Base-by-base conservation (phyloP, 768 basidiomycete species). In the Tremella fuciformis region DNA sequence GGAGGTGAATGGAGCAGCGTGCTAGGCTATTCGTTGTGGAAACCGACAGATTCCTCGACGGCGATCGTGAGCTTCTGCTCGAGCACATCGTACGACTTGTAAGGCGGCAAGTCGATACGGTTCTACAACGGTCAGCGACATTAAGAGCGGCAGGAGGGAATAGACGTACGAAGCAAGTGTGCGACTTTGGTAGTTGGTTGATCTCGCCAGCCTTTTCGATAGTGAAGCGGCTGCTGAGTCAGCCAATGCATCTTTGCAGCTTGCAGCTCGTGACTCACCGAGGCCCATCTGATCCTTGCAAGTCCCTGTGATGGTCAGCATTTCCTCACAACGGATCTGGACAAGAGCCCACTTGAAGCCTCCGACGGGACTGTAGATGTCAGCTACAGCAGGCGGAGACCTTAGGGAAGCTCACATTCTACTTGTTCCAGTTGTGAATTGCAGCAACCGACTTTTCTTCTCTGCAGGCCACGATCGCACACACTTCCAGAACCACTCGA, bases 401-500 rank as follows among this genome's bases (percentile, higher is more conserved):
- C n/a, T n/a, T n/a, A n/a, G n/a, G n/a, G n/a, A n/a, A 34, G 29
- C 29, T 34, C 29, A 34, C 29, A 41, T 55, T 22, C 51, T 24
- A 24, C 63, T 96, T 93, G 93, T 97, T 19, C 93, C 93, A 19
- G 93, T 97, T 7, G 93, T 91, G 75, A 99, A 99, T 78, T 98
- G 94, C 54, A 98, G 80, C 52, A 97, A 79, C 29, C 94, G 89
- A 42, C 53, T 62, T 55, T 99, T 99, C 78, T 93, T 87, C 81
- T 99, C 96, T 0, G 94, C 86, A 11, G 96, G 94, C 96, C 96
- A 99, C 68, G 87, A 85, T 66, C 90, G 88, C 46, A 99, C 90
- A 70, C 91, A 92, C 80, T 97, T 91, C 96, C 96, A 99, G 87
- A 99, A 99, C 96, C 96, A 99, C 74, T 97, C 91, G 57, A 99